Conservation (phyloP, 2,329 filamentous ascomycete genomes). For the Colletotrichum endophyticum region DNA sequence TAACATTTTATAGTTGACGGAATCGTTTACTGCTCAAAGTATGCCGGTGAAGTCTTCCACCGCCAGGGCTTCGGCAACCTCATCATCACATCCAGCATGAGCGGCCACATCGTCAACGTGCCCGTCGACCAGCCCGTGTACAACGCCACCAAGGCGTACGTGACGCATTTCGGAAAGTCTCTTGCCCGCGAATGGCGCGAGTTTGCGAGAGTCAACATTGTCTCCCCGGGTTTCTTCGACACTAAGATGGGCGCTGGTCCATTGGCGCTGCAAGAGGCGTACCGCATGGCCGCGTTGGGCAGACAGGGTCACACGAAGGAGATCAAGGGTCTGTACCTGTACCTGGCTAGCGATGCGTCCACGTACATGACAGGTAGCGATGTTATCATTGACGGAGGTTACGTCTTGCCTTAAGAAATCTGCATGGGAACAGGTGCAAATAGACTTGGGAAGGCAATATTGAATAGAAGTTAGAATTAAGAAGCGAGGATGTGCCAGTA, state of each 20-base stretch:
- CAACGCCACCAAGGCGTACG: constrained; percentile 60
- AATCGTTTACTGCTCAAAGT: constrained; percentile 48
- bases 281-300: constrained; percentile 54
- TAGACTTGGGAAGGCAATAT: neutral
- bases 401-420: constrained; percentile 21
- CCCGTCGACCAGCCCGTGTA: constrained; percentile 49
- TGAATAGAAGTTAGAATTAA: neutral
- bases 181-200: constrained; percentile 62
- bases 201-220: constrained; percentile 61
- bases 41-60: constrained; percentile 46
- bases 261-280: constrained; percentile 47
- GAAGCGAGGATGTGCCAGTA: rapidly evolving
- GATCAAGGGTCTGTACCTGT: constrained; percentile 64
- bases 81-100: constrained; percentile 58
- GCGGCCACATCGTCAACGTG: constrained; percentile 54
- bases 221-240: constrained; percentile 59
- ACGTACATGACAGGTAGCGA: constrained; percentile 57
- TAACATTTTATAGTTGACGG: constrained; percentile 43
- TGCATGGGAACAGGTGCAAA: rapidly evolving
- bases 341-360: constrained; percentile 55
- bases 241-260: constrained; percentile 58
- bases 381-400: constrained; percentile 49
- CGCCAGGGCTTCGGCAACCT: constrained; percentile 50
- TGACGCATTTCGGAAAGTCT: constrained; percentile 60
- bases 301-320: constrained; percentile 69